Percentiles rank a stretch among this genome's conserved stretches.
phyloP scores from a whole-genome alignment of 164 flowering plant genomes.

The Saururus chinensis region DNA sequence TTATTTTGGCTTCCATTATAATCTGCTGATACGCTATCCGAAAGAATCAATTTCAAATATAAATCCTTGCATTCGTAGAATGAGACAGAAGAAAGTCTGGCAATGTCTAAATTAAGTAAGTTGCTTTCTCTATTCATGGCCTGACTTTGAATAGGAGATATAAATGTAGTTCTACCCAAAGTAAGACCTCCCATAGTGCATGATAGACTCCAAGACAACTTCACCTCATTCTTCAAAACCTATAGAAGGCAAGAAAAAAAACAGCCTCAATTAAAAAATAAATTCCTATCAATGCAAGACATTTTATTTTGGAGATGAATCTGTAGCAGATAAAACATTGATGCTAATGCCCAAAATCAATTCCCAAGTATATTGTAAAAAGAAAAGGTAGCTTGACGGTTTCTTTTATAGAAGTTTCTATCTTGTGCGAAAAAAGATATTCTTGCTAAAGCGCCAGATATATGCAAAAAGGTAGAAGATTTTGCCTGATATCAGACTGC shows the following conservation, averaged over 20 bases:
- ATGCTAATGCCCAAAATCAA: no score
- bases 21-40: conserved; percentile 8
- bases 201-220: conserved; percentile 56
- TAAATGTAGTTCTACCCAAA: conserved; percentile 45
- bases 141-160: conserved; percentile 34
- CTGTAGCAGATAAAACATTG: no score
- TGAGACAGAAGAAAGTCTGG: conserved; percentile 14
- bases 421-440: no score
- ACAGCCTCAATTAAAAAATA: background rate
- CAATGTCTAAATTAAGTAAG: conserved; percentile 2
- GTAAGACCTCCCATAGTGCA: conserved; percentile 63
- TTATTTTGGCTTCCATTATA: conserved; percentile 8
- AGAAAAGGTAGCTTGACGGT: no score
- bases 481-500: no score
- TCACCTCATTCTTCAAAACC: conserved; percentile 58
- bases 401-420: no score
- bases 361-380: no score
- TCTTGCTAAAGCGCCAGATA: no score
- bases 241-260: conserved; percentile 14
- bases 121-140: conserved; percentile 16
- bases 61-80: conserved; percentile 43
- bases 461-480: no score
- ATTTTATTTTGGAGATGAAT: no score
- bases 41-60: conserved; percentile 34
- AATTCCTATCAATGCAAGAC: no score